A percentile compares a stretch with the other conserved stretches of the same genome.
Evolutionary conservation across 352 stramenopile species (phyloP).

Genomic region (Plasmopara viticola): DNA sequence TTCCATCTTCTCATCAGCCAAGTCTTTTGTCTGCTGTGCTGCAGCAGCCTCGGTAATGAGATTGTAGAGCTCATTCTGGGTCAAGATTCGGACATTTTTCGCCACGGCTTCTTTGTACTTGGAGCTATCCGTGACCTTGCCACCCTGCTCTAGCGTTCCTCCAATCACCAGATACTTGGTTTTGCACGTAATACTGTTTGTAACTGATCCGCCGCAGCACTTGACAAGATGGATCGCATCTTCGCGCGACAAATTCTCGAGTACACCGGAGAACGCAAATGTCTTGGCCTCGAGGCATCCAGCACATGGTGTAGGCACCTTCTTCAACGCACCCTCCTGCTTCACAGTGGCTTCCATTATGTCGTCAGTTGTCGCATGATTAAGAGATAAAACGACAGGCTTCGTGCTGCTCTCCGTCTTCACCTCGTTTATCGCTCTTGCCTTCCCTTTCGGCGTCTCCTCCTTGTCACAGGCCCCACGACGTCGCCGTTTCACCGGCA

Average conservation of each 20-base stretch:
- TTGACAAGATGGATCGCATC: constrained; percentile 76
- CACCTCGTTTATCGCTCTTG: constrained; percentile 6
- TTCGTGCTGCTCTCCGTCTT: constrained; percentile 9
- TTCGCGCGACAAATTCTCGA: constrained; percentile 52
- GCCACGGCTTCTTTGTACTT: constrained; percentile 90
- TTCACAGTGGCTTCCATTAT: constrained; percentile 11
- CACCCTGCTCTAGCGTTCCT: constrained; percentile 57
- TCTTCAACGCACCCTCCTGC: constrained; percentile 29
- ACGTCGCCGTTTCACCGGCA: constrained; percentile 10
- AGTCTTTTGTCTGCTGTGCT: constrained; percentile 51
- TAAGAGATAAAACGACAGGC: background rate
- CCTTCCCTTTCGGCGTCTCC: constrained; percentile 15
- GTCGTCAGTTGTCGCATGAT: constrained; percentile 3
- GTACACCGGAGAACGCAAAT: constrained; percentile 71
- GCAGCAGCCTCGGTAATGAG: constrained; percentile 67
- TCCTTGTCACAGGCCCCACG: constrained; percentile 15
- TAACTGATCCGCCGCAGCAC: constrained; percentile 58
- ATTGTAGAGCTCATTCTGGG: constrained; percentile 86
- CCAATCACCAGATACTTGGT: constrained; percentile 80
- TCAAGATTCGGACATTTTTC: constrained; percentile 80
- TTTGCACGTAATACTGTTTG: constrained; percentile 52
- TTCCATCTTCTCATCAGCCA: constrained; percentile 52
- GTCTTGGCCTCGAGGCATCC: constrained; percentile 72
- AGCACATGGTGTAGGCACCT: constrained; percentile 42
- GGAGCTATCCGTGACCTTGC: constrained; percentile 36